Percentiles rank a stretch among this genome's conserved stretches.
phyloP scores from a whole-genome alignment of 1,284 basidiomycete genomes.

The Abortiporus biennis region DNA sequence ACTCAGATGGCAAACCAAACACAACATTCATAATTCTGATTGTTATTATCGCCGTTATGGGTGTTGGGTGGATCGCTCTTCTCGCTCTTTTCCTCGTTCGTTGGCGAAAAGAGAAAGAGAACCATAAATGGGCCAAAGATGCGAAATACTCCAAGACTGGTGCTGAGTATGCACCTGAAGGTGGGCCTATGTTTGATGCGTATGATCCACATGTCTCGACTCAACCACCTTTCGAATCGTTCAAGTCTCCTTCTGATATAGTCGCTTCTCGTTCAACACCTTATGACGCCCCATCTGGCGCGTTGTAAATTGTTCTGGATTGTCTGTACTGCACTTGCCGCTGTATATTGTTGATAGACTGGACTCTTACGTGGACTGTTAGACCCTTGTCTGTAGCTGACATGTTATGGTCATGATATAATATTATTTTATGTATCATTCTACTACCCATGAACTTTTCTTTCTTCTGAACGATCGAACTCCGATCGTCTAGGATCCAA shows the following conservation, averaged over 20 bases:
- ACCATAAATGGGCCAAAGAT: conserved; percentile 4
- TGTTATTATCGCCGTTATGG: conserved; percentile 9
- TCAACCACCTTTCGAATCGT: conserved; percentile 9
- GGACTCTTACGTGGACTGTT: too few species aligned
- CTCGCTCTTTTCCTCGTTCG: conserved; percentile 6
- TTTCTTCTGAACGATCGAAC: too few species aligned
- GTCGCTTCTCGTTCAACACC: conserved; percentile 1
- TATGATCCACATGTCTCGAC: conserved; percentile 3
- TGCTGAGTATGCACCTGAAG: conserved; percentile 9
- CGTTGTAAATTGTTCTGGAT: too few species aligned
- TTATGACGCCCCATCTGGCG: background rate
- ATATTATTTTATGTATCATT: too few species aligned
- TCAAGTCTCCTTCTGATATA: background rate
- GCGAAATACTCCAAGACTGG: conserved; percentile 10
- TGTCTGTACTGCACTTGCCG: too few species aligned
- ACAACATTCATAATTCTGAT: conserved; percentile 10
- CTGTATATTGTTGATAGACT: too few species aligned
- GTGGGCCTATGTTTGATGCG: background rate
- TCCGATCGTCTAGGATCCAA: too few species aligned
- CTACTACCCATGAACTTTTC: too few species aligned
- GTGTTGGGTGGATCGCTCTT: conserved; percentile 10
- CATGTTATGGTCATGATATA: too few species aligned
- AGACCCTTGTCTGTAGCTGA: too few species aligned
- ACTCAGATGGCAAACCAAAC: conserved; percentile 7
- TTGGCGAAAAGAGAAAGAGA: conserved; percentile 1